Conservation (phyloP, 805 yeast genomes). For the Suhomyces kilbournensis region DNA sequence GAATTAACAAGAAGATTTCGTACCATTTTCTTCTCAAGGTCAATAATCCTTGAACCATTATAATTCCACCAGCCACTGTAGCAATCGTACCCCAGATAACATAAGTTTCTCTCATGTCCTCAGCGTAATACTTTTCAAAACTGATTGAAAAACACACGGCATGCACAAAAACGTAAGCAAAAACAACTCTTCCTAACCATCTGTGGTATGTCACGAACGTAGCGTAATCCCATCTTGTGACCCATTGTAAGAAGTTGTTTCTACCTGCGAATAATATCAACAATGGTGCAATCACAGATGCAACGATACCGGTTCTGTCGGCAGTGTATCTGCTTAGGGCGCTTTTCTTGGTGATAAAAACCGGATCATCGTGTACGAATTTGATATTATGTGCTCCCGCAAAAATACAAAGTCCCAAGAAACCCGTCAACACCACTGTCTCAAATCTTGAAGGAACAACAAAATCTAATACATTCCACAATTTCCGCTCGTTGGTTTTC, state of each 20-base stretch:
- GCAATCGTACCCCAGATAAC: constrained; percentile 30
- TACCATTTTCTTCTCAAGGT: constrained; percentile 46
- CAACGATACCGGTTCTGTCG: constrained; percentile 53
- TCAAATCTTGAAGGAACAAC: constrained; percentile 39
- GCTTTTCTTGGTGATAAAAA: constrained; percentile 7
- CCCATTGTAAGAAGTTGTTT: constrained; percentile 17
- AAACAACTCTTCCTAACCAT: constrained; percentile 19
- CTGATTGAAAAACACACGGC: constrained; percentile 15
- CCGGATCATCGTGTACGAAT: constrained; percentile 13
- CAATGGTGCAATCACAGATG: constrained; percentile 26
- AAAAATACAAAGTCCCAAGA: constrained; percentile 16
- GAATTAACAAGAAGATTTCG: constrained; percentile 54
- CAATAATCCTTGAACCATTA: constrained; percentile 47
- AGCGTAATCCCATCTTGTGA: constrained; percentile 12
- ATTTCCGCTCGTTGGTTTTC: constrained; percentile 17
- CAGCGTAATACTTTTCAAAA: constrained; percentile 10
- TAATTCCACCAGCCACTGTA: constrained; percentile 32
- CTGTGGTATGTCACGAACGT: constrained; percentile 20
- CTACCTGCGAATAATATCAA: constrained; percentile 23
- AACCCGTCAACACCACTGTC: constrained; percentile 24
- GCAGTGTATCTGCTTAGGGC: constrained; percentile 31
- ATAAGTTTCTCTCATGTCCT: constrained; percentile 16
- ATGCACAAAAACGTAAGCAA: constrained; percentile 17
- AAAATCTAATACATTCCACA: constrained; percentile 17
- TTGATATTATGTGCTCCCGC: constrained; percentile 7